A percentile compares a stretch with the other conserved stretches of the same genome.
Conservation (phyloP, 2,329 filamentous ascomycete genomes). For the Alternaria brassicae region DNA sequence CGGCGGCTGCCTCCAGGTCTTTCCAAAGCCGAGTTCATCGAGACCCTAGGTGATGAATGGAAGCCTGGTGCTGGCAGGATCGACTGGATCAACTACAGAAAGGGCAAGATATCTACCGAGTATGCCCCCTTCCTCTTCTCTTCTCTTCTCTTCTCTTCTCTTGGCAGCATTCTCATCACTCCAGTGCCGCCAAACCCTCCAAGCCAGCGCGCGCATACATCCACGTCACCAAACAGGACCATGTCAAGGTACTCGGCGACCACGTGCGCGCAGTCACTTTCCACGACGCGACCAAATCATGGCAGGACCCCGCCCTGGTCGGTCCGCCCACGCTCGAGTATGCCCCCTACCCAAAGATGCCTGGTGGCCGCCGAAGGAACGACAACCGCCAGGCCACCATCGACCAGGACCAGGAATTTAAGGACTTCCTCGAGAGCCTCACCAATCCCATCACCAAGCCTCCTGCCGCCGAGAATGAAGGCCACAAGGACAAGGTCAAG, state of each 20-base stretch:
- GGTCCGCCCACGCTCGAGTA: constrained; percentile 83
- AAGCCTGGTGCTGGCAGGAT: constrained; percentile 79
- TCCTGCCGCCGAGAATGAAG: constrained; percentile 60
- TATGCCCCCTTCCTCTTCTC: constrained; percentile 55
- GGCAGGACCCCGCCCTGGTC: constrained; percentile 73
- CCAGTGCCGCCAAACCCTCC: constrained; percentile 74
- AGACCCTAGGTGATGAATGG: constrained; percentile 80
- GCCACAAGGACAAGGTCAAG: constrained; percentile 68
- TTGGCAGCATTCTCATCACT: background rate
- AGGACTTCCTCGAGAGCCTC: constrained; percentile 86
- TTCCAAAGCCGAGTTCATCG: constrained; percentile 77
- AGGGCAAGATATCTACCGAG: constrained; percentile 84
- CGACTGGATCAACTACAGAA: constrained; percentile 79
- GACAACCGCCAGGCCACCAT: constrained; percentile 93
- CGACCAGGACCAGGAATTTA: constrained; percentile 95
- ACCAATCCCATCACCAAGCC: constrained; percentile 74
- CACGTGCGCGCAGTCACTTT: constrained; percentile 73
- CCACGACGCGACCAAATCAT: constrained; percentile 81
- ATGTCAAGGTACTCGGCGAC: constrained; percentile 73
- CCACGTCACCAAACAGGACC: constrained; percentile 75
- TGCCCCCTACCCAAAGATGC: constrained; percentile 82
- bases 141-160: background rate
- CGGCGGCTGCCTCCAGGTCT: constrained; percentile 86
- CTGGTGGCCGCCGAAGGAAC: constrained; percentile 73
- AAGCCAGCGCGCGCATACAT: constrained; percentile 81